phyloP scores from a whole-genome alignment of 2,329 filamentous ascomycete species.

The Rosellinia necatrix region DNA sequence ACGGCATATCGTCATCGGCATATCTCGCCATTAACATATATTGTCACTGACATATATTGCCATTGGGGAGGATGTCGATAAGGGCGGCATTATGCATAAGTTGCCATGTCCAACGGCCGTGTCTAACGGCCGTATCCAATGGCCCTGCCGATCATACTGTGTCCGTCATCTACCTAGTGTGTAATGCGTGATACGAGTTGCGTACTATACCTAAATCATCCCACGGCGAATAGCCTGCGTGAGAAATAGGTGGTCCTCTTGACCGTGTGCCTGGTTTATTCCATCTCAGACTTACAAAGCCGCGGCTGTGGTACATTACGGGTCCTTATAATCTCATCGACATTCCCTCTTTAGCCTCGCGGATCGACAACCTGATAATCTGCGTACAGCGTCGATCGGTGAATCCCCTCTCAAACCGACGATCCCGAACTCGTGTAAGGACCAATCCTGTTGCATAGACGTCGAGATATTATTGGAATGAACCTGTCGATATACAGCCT shows the following conservation, averaged over 20 bases:
- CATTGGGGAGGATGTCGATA: too few species aligned
- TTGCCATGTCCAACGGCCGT: too few species aligned
- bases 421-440: neutral
- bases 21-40: too few species aligned
- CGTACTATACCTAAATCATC: neutral
- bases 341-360: constrained; percentile 18
- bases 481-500: neutral
- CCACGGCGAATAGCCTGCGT: neutral
- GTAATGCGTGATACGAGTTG: neutral
- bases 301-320: neutral
- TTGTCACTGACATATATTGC: too few species aligned
- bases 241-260: neutral
- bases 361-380: constrained; percentile 8
- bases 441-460: neutral
- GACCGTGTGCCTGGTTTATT: too few species aligned
- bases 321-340: neutral
- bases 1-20: neutral
- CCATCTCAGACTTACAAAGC: neutral
- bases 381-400: constrained; percentile 3
- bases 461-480: neutral
- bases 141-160: too few species aligned
- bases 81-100: neutral
- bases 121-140: too few species aligned
- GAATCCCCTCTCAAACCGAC: neutral
- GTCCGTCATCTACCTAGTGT: too few species aligned